Base-by-base conservation (phyloP, 495 filamentous ascomycete genomes). In the Cercophora newfieldiana region DNA sequence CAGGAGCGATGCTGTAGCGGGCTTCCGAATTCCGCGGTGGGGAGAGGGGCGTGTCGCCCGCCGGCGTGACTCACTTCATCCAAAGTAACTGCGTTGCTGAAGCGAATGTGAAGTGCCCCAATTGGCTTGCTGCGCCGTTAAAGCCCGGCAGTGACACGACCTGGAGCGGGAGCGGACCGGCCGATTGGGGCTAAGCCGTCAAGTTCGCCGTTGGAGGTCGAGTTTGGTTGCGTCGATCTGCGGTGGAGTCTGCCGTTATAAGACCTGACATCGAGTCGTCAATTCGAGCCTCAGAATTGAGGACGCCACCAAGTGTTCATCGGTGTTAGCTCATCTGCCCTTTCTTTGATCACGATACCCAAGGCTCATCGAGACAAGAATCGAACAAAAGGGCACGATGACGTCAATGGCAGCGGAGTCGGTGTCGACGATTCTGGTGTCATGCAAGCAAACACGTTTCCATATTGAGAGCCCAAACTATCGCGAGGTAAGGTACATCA, bases 401-500 rank as follows among this genome's bases (percentile, higher is more conserved):
- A 81, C 79, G 31, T 82, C 80, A 33, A 81, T 81, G 72, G 74
- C 74, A 29, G 76, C 78, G 49, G 80, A 84, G 69, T 78, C 77
- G 10, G 76, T 78, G 3, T 68, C 82, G 26, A 81, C 81, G 6
- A 85, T 87, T 54, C 66, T 85, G 21, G 81, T 78, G 56, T 81
- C 85, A 33, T 84, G 81, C 59, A 85, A 86, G 63, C 85, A 87
- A 69, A 87, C 85, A 4, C 79, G 85, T 24, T 87, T 87, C 63
- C 77, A 87, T 69, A 83, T 85, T 37, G 78, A 81, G 64, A 81
- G 73, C 48, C 79, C 82, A 24, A 82, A 82, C 58, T 85, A 82
- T 66, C 78, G 79, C 37, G 85, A 86, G 73, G 83, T 85, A 66
- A 10, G 64, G n/a, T n/a, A n/a, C n/a, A n/a, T n/a, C n/a, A n/a